Evolutionary conservation across 495 filamentous ascomycete genomes (phyloP), one percentile per base, ranked within the genome.

Genomic region (Thozetella sp.): DNA sequence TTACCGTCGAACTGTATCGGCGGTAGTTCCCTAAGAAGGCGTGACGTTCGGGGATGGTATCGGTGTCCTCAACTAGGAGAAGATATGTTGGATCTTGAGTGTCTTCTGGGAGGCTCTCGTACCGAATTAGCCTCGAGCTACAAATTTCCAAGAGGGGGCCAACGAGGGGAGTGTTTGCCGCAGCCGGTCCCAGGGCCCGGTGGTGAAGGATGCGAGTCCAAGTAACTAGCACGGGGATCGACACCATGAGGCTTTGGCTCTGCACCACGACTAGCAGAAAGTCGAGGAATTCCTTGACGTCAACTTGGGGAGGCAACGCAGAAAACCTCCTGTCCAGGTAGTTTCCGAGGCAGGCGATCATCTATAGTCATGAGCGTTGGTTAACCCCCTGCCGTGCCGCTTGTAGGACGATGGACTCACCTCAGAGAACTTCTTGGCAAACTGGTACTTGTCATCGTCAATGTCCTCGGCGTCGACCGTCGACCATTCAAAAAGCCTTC

Each of bases 21-120:
- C 93, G 81, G 69, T 97, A 99, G 65, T 98, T 98, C 1, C 95
- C 94, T n/a, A 98, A 83, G 70, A 99, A 99, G 13, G 93, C 91
- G 76, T 99, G 95, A 23, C 91, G 82, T 71, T 99, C 96, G 1
- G 96, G 96, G 26, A 93, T 80, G 0, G 95, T 97, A 71, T 98
- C 96, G 27, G 97, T 91, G 69, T 99, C 95, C 60, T 97, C 93
- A 53, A 91, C 75, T 6, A 99, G 82, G 59, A 97, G 93, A 34
- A 91, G 75, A 25, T 93, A 82, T 15, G 88, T 91, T 9, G 90
- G 84, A 69, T 97, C 86, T 17, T 92, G 85, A 0, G 87, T 90
- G 60, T 96, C 90, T 54, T 90, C 84, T 0, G 92, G 89, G 22
- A 97, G 83, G 63, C 76, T 84, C 68, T 97, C 94, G 77, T 95